A percentile compares a stretch with the other conserved stretches of the same genome.
phyloP scores from a whole-genome alignment of 768 basidiomycete species.

The Russula brevipes region DNA sequence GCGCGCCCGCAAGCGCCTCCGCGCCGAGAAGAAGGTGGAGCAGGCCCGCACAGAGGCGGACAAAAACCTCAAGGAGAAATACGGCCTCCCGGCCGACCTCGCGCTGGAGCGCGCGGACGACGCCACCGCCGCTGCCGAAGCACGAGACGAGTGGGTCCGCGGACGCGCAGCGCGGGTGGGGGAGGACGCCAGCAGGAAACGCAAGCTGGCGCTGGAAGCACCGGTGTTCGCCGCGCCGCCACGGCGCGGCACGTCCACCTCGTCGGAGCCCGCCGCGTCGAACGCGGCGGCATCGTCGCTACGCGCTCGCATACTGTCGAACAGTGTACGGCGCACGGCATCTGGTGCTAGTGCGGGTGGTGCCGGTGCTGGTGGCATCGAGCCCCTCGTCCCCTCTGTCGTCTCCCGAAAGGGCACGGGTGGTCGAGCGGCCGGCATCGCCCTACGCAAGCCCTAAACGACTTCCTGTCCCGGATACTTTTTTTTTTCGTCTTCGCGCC shows the following conservation, averaged over 20 bases:
- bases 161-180: constrained; percentile 45
- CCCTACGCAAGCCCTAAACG: constrained; percentile 15
- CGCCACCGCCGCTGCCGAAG: constrained; percentile 48
- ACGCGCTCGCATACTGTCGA: constrained; percentile 21
- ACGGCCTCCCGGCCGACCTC: constrained; percentile 69
- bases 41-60: constrained; percentile 64
- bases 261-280: constrained; percentile 5
- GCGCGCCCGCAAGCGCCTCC: constrained; percentile 73
- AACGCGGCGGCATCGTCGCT: constrained; percentile 19
- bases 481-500: neutral
- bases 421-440: constrained; percentile 13
- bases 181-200: constrained; percentile 44
- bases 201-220: constrained; percentile 32
- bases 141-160: constrained; percentile 57
- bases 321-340: constrained; percentile 17
- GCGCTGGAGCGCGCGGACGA: constrained; percentile 61
- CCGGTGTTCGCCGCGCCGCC: constrained; percentile 6
- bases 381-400: neutral
- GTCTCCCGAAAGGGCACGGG: constrained; percentile 8
- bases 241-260: constrained; percentile 1
- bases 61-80: constrained; percentile 63
- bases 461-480: too few relatives aligned
- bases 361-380: neutral
- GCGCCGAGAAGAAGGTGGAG: constrained; percentile 80
- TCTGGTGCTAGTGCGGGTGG: neutral